Evolutionary conservation across 2,329 filamentous ascomycete species (phyloP), one percentile per base, ranked within the genome.

Genomic region (Elsinoe arachidis): DNA sequence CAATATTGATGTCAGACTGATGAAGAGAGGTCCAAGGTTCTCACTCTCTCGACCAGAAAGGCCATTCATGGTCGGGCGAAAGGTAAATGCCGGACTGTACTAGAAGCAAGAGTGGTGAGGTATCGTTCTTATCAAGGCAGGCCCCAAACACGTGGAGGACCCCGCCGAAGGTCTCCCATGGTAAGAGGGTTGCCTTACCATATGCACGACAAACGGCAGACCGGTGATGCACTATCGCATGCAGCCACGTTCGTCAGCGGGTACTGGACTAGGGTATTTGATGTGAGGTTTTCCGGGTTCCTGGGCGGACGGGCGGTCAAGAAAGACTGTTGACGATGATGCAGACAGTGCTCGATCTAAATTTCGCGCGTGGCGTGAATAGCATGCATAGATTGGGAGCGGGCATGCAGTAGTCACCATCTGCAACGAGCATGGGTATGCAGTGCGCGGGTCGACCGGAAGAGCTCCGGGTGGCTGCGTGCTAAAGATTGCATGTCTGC

Each of bases 11-110:
- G 59, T 58, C 9, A 58, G 56, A 7, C 53, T 33, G 19, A 60
- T 34, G 12, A 60, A 56, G 17, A 46, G 38, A 34, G 59, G 56
- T 14, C 59, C 59, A 26, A 57, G 55, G 35, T 60, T 47, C 15
- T 60, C 55, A 43, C 26, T 5, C 14, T 10, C 14, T 26, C 41
- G 41, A 46, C 19, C 21, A 4, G 12, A 14, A 12, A 23, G 10
- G 41, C 9, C 26, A 30, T 46, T 23, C 41, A 46, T 46, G 19
- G 26, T 23, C 26, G 26, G 26, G 10, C 21, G 15, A 43, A 6
- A 43, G 15, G 19, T 43, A 19, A 11, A 43, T 30, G 7, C 26
- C 9, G 26, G 9, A 4, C 26, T 30, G 26, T 30, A 30, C 5
- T 9, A 30, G 26, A 7, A 30, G 26, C 26, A 30, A 7, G 26